Evolutionary conservation across 495 filamentous ascomycete genomes (phyloP), one percentile per base, ranked within the genome.

Genomic region (Penicillium angulare): DNA sequence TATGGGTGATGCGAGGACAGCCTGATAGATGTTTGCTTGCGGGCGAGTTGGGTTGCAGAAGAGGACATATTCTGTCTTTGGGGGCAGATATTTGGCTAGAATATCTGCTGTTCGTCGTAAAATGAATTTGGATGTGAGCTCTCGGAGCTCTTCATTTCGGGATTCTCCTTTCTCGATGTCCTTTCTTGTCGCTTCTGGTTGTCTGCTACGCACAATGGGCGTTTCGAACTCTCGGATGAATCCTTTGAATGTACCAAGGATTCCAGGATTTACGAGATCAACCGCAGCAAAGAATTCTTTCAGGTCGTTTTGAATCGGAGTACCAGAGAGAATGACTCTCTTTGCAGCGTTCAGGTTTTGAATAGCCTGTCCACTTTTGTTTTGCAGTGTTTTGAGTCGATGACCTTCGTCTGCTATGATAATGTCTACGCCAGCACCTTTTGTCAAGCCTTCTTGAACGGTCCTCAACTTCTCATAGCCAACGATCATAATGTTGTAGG

Each of bases 381-480:
- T 92, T 60, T 88, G 84, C 12, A 87, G 80, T 0, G 88, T 91
- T 64, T 92, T 92, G 15, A 92, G 78, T 47, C 88, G 68, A 60
- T 92, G 88, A 1, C 88, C 88, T 69, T 92, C 88, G 63, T 92
- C 88, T 2, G 86, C 86, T 56, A 92, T 83, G 38, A 92, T 81
- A 50, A 92, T 89, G 59, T 91, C 88, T 44, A 91, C 73, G 0
- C 83, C 81, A 34, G 62, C 61, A 6, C 85, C 80, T 53, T 81
- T 81, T 38, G 83, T 78, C 35, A 91, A 67, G 35, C 86, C 84
- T 18, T 82, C 84, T 45, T 86, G 81, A 0, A 91, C 82, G 13
- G 74, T 81, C 43, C 86, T 75, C 22, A 90, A 71, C 61, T 86
- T 89, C 65, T 92, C 88, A 59, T 92, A 92, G 0, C 88, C 88